Percentiles rank a stretch among this genome's conserved stretches.
phyloP scores from a whole-genome alignment of 1,284 basidiomycete species.

The Thelephora terrestris region DNA sequence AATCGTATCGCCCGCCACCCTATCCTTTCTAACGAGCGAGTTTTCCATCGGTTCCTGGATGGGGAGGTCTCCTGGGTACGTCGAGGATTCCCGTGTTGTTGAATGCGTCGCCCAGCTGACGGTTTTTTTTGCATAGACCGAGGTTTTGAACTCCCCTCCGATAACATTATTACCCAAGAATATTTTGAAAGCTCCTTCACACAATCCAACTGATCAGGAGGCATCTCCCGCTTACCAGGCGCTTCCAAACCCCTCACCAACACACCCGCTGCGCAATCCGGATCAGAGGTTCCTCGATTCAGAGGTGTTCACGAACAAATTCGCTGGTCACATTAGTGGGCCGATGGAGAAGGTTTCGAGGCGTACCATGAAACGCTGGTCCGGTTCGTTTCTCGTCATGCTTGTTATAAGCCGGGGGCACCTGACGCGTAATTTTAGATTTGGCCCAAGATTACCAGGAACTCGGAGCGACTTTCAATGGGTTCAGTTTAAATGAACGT shows the following conservation, averaged over 20 bases:
- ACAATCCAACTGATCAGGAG: conserved; percentile 81
- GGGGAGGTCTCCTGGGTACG: conserved; percentile 92
- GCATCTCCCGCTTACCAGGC: conserved; percentile 71
- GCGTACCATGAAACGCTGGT: conserved; percentile 88
- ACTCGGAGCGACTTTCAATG: conserved; percentile 91
- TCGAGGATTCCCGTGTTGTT: conserved; percentile 11
- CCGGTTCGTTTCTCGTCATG: conserved; percentile 40
- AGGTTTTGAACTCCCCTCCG: conserved; percentile 88
- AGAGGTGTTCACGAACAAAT: conserved; percentile 94
- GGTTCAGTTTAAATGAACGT: conserved; percentile 84
- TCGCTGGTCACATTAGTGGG: conserved; percentile 82
- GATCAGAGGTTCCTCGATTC: conserved; percentile 95
- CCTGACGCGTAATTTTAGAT: conserved; percentile 35
- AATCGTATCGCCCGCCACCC: conserved; percentile 86
- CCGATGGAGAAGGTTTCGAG: conserved; percentile 96
- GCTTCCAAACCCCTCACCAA: conserved; percentile 81
- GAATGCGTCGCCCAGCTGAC: conserved; percentile 4
- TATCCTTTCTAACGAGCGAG: conserved; percentile 87
- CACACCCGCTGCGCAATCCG: conserved; percentile 77
- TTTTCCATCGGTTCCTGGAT: conserved; percentile 93
- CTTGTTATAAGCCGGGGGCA: background rate
- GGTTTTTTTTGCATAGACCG: conserved; percentile 41
- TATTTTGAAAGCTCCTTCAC: conserved; percentile 89
- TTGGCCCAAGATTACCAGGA: conserved; percentile 88
- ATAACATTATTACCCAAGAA: conserved; percentile 89